phyloP scores from a whole-genome alignment of 495 filamentous ascomycete species.

The Penicillium pancosmium region DNA sequence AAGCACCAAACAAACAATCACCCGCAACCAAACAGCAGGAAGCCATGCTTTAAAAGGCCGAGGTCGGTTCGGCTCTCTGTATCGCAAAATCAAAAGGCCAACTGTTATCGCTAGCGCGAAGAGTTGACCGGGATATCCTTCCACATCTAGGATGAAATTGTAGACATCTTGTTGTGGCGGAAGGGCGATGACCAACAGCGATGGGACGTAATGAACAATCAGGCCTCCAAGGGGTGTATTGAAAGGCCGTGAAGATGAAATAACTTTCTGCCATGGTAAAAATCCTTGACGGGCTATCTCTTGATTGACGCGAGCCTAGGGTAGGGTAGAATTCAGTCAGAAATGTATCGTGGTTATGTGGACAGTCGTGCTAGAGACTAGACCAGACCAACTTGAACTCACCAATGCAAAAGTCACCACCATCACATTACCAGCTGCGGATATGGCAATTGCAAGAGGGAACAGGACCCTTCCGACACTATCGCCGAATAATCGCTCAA shows the following conservation, averaged over 20 bases:
- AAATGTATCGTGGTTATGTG: background rate
- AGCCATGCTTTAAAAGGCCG: conserved; percentile 73
- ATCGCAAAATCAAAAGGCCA: conserved; percentile 64
- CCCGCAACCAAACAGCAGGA: conserved; percentile 44
- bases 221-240: conserved; percentile 67
- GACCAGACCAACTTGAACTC: conserved; percentile 15
- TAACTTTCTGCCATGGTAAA: conserved; percentile 62
- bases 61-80: conserved; percentile 59
- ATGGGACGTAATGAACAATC: conserved; percentile 69
- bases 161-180: conserved; percentile 69
- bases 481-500: conserved; percentile 65
- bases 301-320: conserved; percentile 68
- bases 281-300: conserved; percentile 71
- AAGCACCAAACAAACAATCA: conserved; percentile 35
- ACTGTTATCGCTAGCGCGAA: conserved; percentile 60
- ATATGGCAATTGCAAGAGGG: conserved; percentile 66
- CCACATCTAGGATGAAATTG: conserved; percentile 73
- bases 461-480: conserved; percentile 58
- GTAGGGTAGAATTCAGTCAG: background rate
- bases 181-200: conserved; percentile 63
- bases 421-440: conserved; percentile 75
- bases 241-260: conserved; percentile 70
- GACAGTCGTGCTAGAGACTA: background rate
- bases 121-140: conserved; percentile 68
- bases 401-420: conserved; percentile 71